Evolutionary conservation across 495 filamentous ascomycete species (phyloP).

Genomic region (Patellaria atrata): DNA sequence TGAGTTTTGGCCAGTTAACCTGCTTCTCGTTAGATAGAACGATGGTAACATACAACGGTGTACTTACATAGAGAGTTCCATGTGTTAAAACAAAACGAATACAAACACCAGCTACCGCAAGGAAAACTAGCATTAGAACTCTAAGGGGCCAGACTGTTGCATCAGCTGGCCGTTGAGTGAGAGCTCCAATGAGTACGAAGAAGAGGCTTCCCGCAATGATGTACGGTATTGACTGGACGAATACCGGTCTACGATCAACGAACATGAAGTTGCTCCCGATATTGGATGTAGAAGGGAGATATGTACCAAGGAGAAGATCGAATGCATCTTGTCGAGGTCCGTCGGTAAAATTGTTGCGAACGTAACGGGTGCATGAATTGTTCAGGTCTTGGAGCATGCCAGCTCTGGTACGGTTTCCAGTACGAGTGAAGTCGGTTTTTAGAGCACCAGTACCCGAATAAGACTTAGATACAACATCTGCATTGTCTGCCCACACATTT

Average conservation of each 20-base stretch:
- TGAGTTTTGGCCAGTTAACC: slow-evolving; percentile 97
- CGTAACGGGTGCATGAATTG: slow-evolving; percentile 72
- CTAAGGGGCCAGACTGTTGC: slow-evolving; percentile 62
- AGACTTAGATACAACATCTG: slow-evolving; percentile 78
- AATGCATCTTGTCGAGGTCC: slow-evolving; percentile 89
- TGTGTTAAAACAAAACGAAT: slow-evolving; percentile 59
- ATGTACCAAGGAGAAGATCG: slow-evolving; percentile 80
- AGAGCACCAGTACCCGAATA: slow-evolving; percentile 92
- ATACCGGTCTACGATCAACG: slow-evolving; percentile 68
- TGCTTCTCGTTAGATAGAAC: slow-evolving; percentile 22
- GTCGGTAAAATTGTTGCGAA: slow-evolving; percentile 82
- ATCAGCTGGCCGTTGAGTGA: slow-evolving; percentile 52
- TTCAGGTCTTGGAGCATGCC: slow-evolving; percentile 70
- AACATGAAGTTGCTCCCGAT: slow-evolving; percentile 56
- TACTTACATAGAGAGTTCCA: slow-evolving; percentile 84
- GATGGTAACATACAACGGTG: neutral
- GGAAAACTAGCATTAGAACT: slow-evolving; percentile 62
- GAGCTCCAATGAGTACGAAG: slow-evolving; percentile 63
- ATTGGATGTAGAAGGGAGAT: slow-evolving; percentile 51
- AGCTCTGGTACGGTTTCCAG: slow-evolving; percentile 67
- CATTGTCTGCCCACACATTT: slow-evolving; percentile 96
- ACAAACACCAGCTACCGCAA: slow-evolving; percentile 51
- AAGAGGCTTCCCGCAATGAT: slow-evolving; percentile 77
- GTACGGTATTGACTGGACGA: slow-evolving; percentile 85
- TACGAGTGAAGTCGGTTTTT: slow-evolving; percentile 91